Evolutionary conservation across 176 grass and related monocot species (phyloP), one percentile per base, ranked within the genome.

Genomic region (Zoysia japonica): DNA sequence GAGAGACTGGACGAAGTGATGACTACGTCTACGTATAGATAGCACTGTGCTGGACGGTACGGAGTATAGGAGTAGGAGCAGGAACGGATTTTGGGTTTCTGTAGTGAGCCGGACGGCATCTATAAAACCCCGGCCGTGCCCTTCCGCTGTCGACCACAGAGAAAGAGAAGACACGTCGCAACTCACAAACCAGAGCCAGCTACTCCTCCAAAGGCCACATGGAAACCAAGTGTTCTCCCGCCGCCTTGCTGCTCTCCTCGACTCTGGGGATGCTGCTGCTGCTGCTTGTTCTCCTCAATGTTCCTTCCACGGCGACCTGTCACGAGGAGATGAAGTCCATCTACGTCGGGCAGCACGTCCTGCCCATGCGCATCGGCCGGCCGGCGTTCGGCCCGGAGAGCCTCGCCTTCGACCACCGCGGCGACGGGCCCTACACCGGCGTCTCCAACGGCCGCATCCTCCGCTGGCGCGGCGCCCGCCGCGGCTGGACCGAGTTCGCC

Each of bases 391-490:
- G 96, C 6, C 90, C 96, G 3, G 96, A 98, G 90, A 98, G 96
- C 92, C 78, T 98, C 67, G 88, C 76, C 61, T 98, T 98, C 85
- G 95, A 98, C 79, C 83, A 65, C 46, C 82, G 10, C 35, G 95
- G 88, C 53, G 65, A 64, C 13, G 92, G 95, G 0, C 95, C 95
- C 3, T 98, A 94, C 81, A 94, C 90, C 39, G 92, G 95, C 19
- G 86, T 98, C 71, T 98, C 92, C 36, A 83, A 88, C 70, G 92
- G 96, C 37, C 75, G 92, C 68, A n/a, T 98, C 75, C 86, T 98
- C 47, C 85, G 76, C 45, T 98, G 96, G 96, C 82, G 67, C 49
- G 80, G 62, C 67, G 8, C 44, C 28, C 61, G 16, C 17, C 61
- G 71, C 70, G 78, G 88, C 19, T 98, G 96, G 96, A 71, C 62